Evolutionary conservation across 805 yeast genomes (phyloP).

Genomic region (Ogataea zsoltii): DNA sequence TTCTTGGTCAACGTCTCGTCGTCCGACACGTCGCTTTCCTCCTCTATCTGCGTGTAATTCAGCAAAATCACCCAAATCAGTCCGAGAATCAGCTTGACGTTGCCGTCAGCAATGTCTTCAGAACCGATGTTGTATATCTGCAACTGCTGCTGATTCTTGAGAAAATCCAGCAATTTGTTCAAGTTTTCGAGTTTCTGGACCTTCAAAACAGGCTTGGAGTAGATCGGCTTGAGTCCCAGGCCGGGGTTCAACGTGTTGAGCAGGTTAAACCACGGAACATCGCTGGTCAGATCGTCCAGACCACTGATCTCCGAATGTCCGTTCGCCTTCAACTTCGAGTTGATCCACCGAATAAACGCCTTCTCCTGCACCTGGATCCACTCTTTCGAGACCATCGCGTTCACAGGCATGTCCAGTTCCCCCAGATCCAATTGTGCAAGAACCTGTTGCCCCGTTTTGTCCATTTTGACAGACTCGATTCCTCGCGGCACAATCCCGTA

Average conservation of each 20-base stretch:
- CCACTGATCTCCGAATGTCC: constrained; percentile 28
- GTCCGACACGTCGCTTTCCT: constrained; percentile 9
- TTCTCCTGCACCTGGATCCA: constrained; percentile 49
- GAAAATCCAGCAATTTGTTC: constrained; percentile 42
- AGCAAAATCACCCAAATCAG: constrained; percentile 50
- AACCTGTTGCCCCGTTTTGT: too few species aligned
- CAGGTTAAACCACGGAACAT: constrained; percentile 40
- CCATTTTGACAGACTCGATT: too few species aligned
- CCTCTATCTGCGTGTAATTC: constrained; percentile 35
- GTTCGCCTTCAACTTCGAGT: constrained; percentile 34
- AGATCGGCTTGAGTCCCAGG: constrained; percentile 26
- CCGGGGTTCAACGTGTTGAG: constrained; percentile 34
- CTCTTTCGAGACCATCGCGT: constrained; percentile 14
- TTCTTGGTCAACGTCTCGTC: constrained; percentile 27
- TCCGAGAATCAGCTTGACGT: constrained; percentile 47
- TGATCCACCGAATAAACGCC: constrained; percentile 53
- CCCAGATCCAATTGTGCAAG: too few species aligned
- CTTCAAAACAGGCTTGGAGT: constrained; percentile 40
- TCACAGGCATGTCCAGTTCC: constrained; percentile 1
- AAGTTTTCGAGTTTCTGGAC: constrained; percentile 51
- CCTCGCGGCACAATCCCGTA: too few species aligned
- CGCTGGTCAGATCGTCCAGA: constrained; percentile 40
- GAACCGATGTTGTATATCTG: constrained; percentile 47
- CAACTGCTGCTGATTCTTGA: constrained; percentile 38
- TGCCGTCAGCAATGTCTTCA: constrained; percentile 51